These are phyloP conservation scores for Rhododendron ovatum DNA, from an alignment of 148 eudicot species.

Conservation along the genomic window DNA sequence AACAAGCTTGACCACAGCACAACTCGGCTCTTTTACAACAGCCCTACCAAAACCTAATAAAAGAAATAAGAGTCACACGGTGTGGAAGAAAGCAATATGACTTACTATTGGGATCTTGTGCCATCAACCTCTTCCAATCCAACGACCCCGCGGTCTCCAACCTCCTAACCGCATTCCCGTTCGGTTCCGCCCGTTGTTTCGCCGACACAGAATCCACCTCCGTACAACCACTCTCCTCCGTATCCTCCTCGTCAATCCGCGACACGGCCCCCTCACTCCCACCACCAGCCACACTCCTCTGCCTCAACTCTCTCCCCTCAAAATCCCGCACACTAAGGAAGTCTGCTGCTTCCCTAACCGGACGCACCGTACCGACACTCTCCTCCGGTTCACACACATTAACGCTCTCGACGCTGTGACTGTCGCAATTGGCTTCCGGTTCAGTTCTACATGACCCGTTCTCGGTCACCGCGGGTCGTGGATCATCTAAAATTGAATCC, in stretches of 20 bases:
- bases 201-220: constrained; percentile 18
- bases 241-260: constrained; percentile 12
- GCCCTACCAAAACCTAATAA: not conserved
- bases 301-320: constrained; percentile 18
- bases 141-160: constrained; percentile 56
- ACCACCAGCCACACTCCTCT: constrained; percentile 25
- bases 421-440: constrained; percentile 8
- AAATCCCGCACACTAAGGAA: not conserved
- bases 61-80: not conserved
- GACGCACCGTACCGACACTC: constrained; percentile 21
- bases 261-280: constrained; percentile 10
- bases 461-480: not conserved
- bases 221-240: constrained; percentile 22
- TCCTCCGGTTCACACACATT: constrained; percentile 22
- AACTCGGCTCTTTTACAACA: too few species aligned
- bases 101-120: constrained; percentile 64
- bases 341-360: constrained; percentile 18
- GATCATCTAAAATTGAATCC: constrained; percentile 2
- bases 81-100: not conserved
- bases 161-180: constrained; percentile 18
- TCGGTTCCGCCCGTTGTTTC: constrained; percentile 26
- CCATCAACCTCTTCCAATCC: constrained; percentile 74
- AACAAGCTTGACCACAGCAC: too few species aligned
- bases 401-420: constrained; percentile 23
- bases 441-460: not conserved